These are phyloP conservation scores for Candida schatavii DNA, from an alignment of 805 yeast genomes.

Conservation along the genomic window DNA sequence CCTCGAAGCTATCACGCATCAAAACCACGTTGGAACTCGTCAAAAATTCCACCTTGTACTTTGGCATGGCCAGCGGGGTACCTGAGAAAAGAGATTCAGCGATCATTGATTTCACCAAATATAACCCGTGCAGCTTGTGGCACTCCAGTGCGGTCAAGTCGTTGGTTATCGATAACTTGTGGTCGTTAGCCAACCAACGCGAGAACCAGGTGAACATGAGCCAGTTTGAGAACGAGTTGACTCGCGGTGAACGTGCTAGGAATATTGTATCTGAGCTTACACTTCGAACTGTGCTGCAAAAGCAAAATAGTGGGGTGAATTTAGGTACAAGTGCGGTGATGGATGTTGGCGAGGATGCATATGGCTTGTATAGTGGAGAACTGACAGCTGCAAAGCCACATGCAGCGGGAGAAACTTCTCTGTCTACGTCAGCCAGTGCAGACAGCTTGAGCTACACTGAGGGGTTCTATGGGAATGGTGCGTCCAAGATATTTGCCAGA, in stretches of 20 bases:
- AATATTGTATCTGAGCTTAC: slow-evolving; percentile 45
- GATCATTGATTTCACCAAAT: slow-evolving; percentile 8
- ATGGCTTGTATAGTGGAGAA: background rate
- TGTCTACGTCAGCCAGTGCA: background rate
- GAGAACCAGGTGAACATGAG: slow-evolving; percentile 36
- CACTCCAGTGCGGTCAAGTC: slow-evolving; percentile 18
- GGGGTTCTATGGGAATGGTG: background rate
- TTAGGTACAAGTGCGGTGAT: background rate
- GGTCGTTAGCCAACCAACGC: slow-evolving; percentile 39
- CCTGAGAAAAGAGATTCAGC: background rate
- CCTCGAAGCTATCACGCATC: slow-evolving; percentile 37
- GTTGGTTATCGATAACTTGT: slow-evolving; percentile 26
- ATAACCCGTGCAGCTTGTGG: slow-evolving; percentile 16
- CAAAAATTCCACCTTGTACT: slow-evolving; percentile 48
- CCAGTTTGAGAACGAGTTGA: slow-evolving; percentile 39
- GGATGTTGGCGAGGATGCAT: slow-evolving; percentile 9
- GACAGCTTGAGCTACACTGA: background rate
- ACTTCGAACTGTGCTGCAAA: slow-evolving; percentile 8
- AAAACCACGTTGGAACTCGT: slow-evolving; percentile 45
- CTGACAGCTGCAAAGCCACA: background rate
- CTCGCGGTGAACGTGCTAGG: slow-evolving; percentile 42
- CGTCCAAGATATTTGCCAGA: slow-evolving; percentile 8
- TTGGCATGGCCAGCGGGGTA: slow-evolving; percentile 45
- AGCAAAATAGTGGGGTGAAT: slow-evolving; percentile 3
- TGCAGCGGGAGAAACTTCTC: background rate